Evolutionary conservation across 345 rosid genomes (phyloP).

Genomic region (Eucalyptus cladocalyx): DNA sequence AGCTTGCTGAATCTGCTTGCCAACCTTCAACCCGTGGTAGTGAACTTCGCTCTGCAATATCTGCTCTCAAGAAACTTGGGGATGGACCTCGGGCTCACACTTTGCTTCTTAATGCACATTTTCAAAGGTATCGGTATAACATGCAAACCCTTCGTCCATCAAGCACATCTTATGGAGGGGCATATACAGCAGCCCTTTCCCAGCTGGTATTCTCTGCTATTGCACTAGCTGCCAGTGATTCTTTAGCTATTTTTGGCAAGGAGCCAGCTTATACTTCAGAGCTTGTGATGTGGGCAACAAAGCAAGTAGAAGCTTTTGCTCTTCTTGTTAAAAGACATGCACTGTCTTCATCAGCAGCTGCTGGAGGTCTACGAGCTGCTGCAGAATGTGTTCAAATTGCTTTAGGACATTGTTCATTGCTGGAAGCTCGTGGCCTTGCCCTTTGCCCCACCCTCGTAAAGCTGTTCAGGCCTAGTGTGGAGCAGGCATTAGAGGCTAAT

Average conservation of each 20-base stretch:
- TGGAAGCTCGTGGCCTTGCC: slow-evolving; percentile 92
- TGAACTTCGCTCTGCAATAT: slow-evolving; percentile 90
- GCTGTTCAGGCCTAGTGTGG: slow-evolving; percentile 92
- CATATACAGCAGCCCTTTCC: slow-evolving; percentile 97
- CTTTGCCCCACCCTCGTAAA: slow-evolving; percentile 84
- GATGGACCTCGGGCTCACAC: slow-evolving; percentile 96
- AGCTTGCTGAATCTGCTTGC: slow-evolving; percentile 91
- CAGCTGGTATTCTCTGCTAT: slow-evolving; percentile 96
- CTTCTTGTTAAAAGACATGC: slow-evolving; percentile 95
- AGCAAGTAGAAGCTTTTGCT: slow-evolving; percentile 86
- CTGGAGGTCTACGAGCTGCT: slow-evolving; percentile 98
- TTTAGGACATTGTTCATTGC: slow-evolving; percentile 93
- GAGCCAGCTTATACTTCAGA: slow-evolving; percentile 91
- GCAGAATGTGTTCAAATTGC: slow-evolving; percentile 99
- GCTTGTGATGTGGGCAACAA: slow-evolving; percentile 97
- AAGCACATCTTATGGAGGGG: slow-evolving; percentile 96
- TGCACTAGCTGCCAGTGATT: slow-evolving; percentile 92
- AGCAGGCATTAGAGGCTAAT: slow-evolving; percentile 94
- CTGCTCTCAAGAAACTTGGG: slow-evolving; percentile 93
- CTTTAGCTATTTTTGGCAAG: slow-evolving; percentile 68
- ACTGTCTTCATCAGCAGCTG: slow-evolving; percentile 95
- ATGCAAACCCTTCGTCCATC: slow-evolving; percentile 97
- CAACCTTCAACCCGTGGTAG: slow-evolving; percentile 91
- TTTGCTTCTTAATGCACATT: slow-evolving; percentile 87
- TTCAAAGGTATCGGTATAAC: slow-evolving; percentile 73